Evolutionary conservation across 352 stramenopile genomes (phyloP).

Genomic region (Phytophthora pistaciae): DNA sequence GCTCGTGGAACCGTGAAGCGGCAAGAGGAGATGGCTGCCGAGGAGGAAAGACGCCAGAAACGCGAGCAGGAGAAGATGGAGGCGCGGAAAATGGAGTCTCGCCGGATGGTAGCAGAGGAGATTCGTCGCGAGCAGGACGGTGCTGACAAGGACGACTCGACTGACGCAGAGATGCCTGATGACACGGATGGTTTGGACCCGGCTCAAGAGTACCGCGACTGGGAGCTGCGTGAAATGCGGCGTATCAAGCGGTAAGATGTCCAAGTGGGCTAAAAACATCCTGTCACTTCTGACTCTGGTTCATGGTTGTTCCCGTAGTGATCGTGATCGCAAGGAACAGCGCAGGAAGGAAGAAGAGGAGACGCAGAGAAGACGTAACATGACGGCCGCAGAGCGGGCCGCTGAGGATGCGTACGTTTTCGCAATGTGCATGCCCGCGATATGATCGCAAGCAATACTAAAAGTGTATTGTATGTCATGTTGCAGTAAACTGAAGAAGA

Average conservation of each 20-base stretch:
- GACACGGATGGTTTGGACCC: slow-evolving; percentile 92
- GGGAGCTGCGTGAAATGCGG: slow-evolving; percentile 95
- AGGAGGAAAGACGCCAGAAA: slow-evolving; percentile 73
- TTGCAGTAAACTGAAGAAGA: slow-evolving; percentile 84
- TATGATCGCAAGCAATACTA: not conserved
- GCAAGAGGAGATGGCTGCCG: slow-evolving; percentile 79
- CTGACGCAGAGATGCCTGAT: slow-evolving; percentile 90
- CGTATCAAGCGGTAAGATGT: slow-evolving; percentile 88
- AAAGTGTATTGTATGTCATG: slow-evolving; percentile 1
- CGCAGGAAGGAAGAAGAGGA: slow-evolving; percentile 89
- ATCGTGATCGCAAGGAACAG: slow-evolving; percentile 86
- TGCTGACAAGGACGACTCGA: slow-evolving; percentile 51
- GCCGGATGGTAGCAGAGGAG: slow-evolving; percentile 81
- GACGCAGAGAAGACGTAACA: slow-evolving; percentile 84
- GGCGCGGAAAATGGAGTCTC: slow-evolving; percentile 72
- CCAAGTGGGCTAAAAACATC: not conserved
- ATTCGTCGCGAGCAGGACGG: slow-evolving; percentile 72
- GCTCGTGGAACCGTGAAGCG: slow-evolving; percentile 85
- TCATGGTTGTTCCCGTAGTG: slow-evolving; percentile 42
- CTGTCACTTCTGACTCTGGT: slow-evolving; percentile 12
- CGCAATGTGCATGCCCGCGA: not conserved
- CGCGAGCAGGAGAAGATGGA: slow-evolving; percentile 68
- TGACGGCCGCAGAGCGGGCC: slow-evolving; percentile 97
- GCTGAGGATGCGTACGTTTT: slow-evolving; percentile 89
- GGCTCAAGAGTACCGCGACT: slow-evolving; percentile 92